Base-by-base conservation (phyloP, 495 filamentous ascomycete genomes). In the Saxophila tyrrhenica region DNA sequence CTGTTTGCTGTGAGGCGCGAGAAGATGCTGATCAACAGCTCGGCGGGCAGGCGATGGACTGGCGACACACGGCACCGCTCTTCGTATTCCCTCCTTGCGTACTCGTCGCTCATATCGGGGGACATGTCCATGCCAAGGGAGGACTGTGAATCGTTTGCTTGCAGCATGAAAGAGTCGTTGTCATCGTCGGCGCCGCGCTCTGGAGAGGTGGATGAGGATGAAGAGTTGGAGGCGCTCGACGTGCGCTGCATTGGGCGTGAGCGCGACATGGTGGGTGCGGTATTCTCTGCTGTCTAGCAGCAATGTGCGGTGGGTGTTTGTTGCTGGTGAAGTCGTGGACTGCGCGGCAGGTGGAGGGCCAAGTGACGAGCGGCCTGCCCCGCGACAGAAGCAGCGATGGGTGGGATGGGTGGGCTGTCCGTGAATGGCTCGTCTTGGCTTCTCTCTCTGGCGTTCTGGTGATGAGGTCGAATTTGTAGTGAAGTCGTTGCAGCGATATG, bases 11-110 rank as follows among this genome's bases (percentile, higher is more conserved):
- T 60, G 3, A 99, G 80, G 65, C 89, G 92, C 15, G 85, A 75
- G 70, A 99, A 96, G 52, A 95, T 85, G 64, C 81, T 78, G 58
- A 99, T 96, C 50, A 97, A 77, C 45, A 99, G 83, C 73, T 99
- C 94, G 59, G 89, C 87, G 13, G 94, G 94, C 25, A 99, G 78
- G 43, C 83, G 79, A 48, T 85, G 80, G 58, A 96, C 82, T 41
- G 90, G 89, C 19, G 87, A 81, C 17, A 80, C 60, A 39, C 70
- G 65, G 58, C 79, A 78, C 21, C 69, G 63, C 59, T 82, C 81
- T 62, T 77, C 75, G 55, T 87, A 81, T 52, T 90, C 87, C 57
- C 85, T 79, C 51, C 86, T 73, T 38, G 83, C 87, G 22, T 80
- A 79, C 1, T 44, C 59, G 10, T 88, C 81, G 46, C 54, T 62